Evolutionary conservation across 768 basidiomycete genomes (phyloP), one percentile per base, ranked within the genome.

Genomic region (Xerocomus potaroensis): DNA sequence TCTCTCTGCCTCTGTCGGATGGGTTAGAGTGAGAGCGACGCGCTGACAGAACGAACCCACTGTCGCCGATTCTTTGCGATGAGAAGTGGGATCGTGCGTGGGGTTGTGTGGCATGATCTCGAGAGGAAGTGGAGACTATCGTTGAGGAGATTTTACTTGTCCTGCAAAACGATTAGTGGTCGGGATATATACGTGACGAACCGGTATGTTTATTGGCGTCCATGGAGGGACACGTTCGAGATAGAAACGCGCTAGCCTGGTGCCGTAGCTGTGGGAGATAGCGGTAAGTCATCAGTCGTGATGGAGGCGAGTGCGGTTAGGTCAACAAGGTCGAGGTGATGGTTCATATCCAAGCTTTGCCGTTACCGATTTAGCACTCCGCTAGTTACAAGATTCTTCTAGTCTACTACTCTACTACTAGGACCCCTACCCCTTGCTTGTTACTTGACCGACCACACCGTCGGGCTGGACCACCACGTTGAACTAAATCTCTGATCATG

Each of bases 401-500:
- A 43, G n/a, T n/a, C 49, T 37, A 50, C 26, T 10, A 27, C 26
- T 27, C n/a, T n/a, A n/a, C n/a, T n/a, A n/a, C n/a, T n/a, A n/a
- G n/a, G n/a, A n/a, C n/a, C n/a, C n/a, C n/a, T n/a, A n/a, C n/a
- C n/a, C n/a, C n/a, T n/a, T n/a, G n/a, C 49, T 37, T 45, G 18
- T 37, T 23, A 23, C 5, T n/a, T 23, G 49, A 41, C 44, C 38
- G 23, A 48, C 52, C 52, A 54, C 43, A 53, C 50, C 41, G 32
- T 49, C 51, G 47, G 47, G 24, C 53, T 50, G 43, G 49, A 41
- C 8, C 53, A 48, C 45, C 54, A 59, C 60, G 50, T 62, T 57
- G 45, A 32, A 57, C 48, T 12, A 46, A 39, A 53, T 50, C 56
- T 22, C 39, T 41, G 51, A 56, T 66, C 64, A 83, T 82, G 81